phyloP scores from a whole-genome alignment of 1,284 basidiomycete species.

The Pyrrhoderma noxium region DNA sequence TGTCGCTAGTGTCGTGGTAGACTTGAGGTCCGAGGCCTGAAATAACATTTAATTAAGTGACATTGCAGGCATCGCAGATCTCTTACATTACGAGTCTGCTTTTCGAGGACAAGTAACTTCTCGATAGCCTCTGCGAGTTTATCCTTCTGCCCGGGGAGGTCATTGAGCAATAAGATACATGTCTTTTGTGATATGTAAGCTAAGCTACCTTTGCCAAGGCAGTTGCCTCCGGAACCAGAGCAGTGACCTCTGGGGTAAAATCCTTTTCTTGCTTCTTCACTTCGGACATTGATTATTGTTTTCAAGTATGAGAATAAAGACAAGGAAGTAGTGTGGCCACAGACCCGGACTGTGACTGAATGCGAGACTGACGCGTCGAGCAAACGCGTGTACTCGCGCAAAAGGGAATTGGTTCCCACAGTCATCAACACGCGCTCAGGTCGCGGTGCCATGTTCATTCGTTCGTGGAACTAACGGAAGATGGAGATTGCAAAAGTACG shows the following conservation, averaged over 20 bases:
- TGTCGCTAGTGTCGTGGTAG: conserved; percentile 83
- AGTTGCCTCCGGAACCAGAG: conserved; percentile 49
- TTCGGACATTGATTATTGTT: conserved; percentile 59
- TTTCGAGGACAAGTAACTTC: conserved; percentile 85
- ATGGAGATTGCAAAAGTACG: conserved; percentile 42
- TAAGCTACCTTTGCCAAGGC: conserved; percentile 47
- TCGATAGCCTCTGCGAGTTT: conserved; percentile 84
- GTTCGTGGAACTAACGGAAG: not conserved
- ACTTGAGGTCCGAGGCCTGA: conserved; percentile 87
- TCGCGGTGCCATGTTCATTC: too few relatives aligned
- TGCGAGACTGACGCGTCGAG: conserved; percentile 20
- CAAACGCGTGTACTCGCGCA: not conserved
- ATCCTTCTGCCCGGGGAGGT: conserved; percentile 45
- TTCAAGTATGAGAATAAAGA: conserved; percentile 17
- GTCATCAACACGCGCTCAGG: too few relatives aligned
- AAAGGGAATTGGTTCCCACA: not conserved
- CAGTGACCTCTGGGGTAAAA: conserved; percentile 63
- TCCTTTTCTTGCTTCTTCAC: conserved; percentile 76
- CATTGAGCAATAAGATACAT: conserved; percentile 2
- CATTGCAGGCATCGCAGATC: not conserved
- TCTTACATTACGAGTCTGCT: conserved; percentile 91
- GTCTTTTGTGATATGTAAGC: not conserved
- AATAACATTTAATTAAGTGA: conserved; percentile 14
- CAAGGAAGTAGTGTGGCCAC: conserved; percentile 15
- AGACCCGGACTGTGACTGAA: not conserved